Evolutionary conservation across 257 asterid genomes (phyloP), one percentile per base, ranked within the genome.

Genomic region (Solanum sitiens): DNA sequence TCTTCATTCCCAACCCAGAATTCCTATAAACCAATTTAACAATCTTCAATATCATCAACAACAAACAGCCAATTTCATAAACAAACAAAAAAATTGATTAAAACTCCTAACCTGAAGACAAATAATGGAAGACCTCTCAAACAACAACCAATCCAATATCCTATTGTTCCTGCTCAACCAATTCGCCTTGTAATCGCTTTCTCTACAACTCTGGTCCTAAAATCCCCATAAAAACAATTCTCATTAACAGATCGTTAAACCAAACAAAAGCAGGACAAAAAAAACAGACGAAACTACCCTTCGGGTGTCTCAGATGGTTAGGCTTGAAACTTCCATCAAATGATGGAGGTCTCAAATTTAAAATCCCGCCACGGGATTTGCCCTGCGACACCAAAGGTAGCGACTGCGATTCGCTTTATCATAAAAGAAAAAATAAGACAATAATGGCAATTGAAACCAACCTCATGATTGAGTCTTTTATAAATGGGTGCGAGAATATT

Each of bases 1-100:
- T 97, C 99, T 88, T 94, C 98, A 91, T 97, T 97, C 50, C 98
- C 99, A 94, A 97, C 98, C 99, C 99, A 97, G 87, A 97, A 94
- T 91, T 97, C 99, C 98, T 97, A 7, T 45, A 30, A 18, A 70
- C 50, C 40, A 61, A 86, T 86, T 45, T 71, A 20, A 86, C 2
- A 44, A 45, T 30, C 44, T 35, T 76, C 67, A 45, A n/a, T 18
- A 84, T 45, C 32, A 86, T 18, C 33, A 18, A 53, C 53, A 82
- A 50, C 61, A 7, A 84, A 33, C 40, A 84, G 21, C 32, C 13
- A 67, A 86, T 4, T 30, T 25, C 35, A 50, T 18, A 33, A 23
- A 8, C 71, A 3, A 86, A 32, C n/a, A 75, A 30, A 39, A 75
- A 35, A 1, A 1, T n/a, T 1, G 27, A 18, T 50, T 84, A 44